These are phyloP conservation scores for Fraxinus xanthoxyloides DNA, from an alignment of 305 asterid genomes.

Conservation along the genomic window DNA sequence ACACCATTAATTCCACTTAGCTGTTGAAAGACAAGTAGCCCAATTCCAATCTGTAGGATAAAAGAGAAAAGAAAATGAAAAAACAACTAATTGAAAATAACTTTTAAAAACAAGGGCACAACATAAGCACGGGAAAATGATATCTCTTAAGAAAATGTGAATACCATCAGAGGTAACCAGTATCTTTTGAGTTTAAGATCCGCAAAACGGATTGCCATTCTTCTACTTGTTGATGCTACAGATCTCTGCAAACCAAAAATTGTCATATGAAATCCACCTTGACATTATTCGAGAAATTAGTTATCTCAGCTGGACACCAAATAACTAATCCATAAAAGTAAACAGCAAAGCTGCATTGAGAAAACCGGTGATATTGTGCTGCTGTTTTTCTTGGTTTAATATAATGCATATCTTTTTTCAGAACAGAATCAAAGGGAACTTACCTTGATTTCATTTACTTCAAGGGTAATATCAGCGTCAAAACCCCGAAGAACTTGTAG, in stretches of 20 bases:
- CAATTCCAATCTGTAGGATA: constrained; percentile 72
- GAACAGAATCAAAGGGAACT: not conserved
- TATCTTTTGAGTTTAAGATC: constrained; percentile 83
- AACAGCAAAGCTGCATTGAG: not conserved
- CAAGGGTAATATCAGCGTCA: constrained; percentile 76
- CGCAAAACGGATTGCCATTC: constrained; percentile 66
- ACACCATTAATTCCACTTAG: constrained; percentile 81
- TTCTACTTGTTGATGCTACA: constrained; percentile 73
- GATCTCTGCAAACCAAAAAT: constrained; percentile 57
- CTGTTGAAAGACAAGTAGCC: constrained; percentile 75
- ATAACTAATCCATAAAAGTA: not conserved
- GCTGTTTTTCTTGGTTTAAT: not conserved
- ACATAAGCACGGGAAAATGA: not conserved
- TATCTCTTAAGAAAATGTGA: not conserved
- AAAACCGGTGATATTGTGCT: not conserved
- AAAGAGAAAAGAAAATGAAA: constrained; percentile 12
- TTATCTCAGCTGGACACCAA: not conserved
- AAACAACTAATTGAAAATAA: not conserved
- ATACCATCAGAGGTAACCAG: constrained; percentile 89
- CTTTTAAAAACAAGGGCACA: not conserved
- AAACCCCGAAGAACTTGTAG: constrained; percentile 95
- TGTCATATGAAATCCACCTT: constrained; percentile 3
- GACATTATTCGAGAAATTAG: constrained; percentile 11
- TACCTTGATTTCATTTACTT: constrained; percentile 93
- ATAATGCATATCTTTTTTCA: not conserved